phyloP scores from a whole-genome alignment of 176 grass and related monocot genomes.

The Triticum urartu region DNA sequence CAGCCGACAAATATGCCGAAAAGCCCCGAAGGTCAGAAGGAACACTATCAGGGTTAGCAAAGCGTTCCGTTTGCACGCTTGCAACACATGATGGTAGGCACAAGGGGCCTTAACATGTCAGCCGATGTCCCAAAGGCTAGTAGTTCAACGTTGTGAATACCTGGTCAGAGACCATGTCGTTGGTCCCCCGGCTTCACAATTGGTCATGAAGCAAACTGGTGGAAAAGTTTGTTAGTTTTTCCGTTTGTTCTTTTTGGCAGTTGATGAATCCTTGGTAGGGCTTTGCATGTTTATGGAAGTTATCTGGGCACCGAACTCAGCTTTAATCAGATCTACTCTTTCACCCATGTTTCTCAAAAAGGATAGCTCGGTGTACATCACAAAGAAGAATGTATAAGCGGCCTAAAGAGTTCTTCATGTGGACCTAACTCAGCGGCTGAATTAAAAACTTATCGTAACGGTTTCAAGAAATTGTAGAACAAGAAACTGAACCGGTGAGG shows the following conservation, averaged over 20 bases:
- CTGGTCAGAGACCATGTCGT: not conserved
- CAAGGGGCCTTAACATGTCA: not conserved
- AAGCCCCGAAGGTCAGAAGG: not conserved
- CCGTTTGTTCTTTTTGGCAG: not conserved
- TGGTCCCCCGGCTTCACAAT: constrained; percentile 27
- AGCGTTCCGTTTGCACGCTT: not conserved
- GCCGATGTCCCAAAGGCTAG: not conserved
- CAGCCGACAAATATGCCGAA: not conserved
- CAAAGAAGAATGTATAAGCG: not conserved
- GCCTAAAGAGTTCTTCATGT: not conserved
- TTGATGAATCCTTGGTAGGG: not conserved
- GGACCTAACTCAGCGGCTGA: not conserved
- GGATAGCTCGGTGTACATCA: not conserved
- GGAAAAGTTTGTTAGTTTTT: not conserved
- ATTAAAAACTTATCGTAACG: not conserved
- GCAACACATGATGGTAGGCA: not conserved
- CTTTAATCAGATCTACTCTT: constrained; percentile 15
- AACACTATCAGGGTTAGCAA: not conserved
- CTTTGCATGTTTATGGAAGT: not conserved
- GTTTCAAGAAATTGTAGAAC: not conserved
- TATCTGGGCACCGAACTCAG: not conserved
- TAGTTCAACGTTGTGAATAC: not conserved
- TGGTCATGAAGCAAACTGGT: not conserved
- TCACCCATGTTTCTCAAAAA: not conserved
- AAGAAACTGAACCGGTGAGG: not conserved